phyloP scores from a whole-genome alignment of 164 flowering plant species.

The Magnolia changhungtana region DNA sequence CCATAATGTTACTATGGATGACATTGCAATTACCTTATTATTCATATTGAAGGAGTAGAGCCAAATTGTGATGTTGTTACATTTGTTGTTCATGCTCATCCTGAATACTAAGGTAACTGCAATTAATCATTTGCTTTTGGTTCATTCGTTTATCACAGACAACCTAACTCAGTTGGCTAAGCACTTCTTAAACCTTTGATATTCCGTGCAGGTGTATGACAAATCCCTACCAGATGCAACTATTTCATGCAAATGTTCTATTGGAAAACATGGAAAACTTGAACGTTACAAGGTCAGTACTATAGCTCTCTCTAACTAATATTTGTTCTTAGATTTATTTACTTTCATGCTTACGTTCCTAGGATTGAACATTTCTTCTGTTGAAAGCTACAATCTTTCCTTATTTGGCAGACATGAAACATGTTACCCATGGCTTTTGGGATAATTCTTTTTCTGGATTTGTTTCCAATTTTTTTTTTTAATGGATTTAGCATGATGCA shows the following conservation, averaged over 20 bases:
- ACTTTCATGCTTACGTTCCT: background rate
- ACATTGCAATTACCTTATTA: background rate
- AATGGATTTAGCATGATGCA: no score
- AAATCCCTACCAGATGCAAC: conserved; percentile 24
- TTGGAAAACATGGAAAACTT: conserved; percentile 24
- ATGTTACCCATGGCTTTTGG: background rate
- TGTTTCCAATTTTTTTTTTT: background rate
- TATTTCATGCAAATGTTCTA: conserved; percentile 55
- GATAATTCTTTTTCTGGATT: background rate
- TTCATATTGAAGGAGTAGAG: background rate
- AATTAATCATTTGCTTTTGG: background rate
- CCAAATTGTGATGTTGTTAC: background rate
- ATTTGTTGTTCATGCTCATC: background rate
- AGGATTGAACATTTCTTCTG: background rate
- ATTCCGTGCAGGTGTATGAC: conserved; percentile 41
- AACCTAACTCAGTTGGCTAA: background rate
- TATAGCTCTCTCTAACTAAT: background rate
- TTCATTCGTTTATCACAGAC: background rate
- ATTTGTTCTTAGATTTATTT: background rate
- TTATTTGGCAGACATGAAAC: background rate
- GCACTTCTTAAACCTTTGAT: background rate
- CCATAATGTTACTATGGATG: background rate
- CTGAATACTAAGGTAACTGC: background rate
- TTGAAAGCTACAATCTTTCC: background rate
- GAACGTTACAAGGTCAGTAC: conserved; percentile 47